These are phyloP conservation scores for Breynia disticha DNA, from an alignment of 441 rosid species.

Conservation along the genomic window DNA sequence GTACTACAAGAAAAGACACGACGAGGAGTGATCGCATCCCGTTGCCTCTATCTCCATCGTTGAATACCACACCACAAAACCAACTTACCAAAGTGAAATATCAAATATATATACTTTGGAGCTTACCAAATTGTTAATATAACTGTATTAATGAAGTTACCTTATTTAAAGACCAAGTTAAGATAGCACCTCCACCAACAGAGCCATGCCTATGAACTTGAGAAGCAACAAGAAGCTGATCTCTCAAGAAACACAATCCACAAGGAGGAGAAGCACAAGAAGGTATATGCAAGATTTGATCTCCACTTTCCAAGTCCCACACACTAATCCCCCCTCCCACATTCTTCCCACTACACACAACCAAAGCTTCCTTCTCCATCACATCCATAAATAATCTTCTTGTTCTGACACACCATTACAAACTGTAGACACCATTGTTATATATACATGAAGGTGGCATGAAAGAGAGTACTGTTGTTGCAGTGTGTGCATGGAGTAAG, in stretches of 20 bases:
- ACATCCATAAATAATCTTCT: too few relatives aligned
- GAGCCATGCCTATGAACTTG: slow-evolving; percentile 34
- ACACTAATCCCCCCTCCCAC: slow-evolving; percentile 30
- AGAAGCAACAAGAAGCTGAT: slow-evolving; percentile 37
- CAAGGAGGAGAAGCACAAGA: slow-evolving; percentile 40
- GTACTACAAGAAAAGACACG: too few relatives aligned
- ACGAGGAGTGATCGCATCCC: too few relatives aligned
- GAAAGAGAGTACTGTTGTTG: too few relatives aligned
- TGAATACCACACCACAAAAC: background rate
- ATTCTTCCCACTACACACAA: slow-evolving; percentile 35
- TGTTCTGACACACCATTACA: too few relatives aligned
- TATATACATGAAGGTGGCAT: too few relatives aligned
- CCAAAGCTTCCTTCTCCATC: slow-evolving; percentile 16
- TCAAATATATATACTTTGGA: too few relatives aligned
- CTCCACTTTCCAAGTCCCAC: slow-evolving; percentile 33
- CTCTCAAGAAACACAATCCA: slow-evolving; percentile 30
- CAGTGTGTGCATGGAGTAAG: too few relatives aligned
- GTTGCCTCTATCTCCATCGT: too few relatives aligned
- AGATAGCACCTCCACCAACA: slow-evolving; percentile 38
- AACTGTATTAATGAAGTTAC: slow-evolving; percentile 8
- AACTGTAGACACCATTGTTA: too few relatives aligned
- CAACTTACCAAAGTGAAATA: background rate
- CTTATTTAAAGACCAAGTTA: slow-evolving; percentile 40
- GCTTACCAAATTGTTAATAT: background rate
- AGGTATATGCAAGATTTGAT: slow-evolving; percentile 31